Conservation (phyloP, 2,329 filamentous ascomycete genomes). For the Ophiostoma sp. region DNA sequence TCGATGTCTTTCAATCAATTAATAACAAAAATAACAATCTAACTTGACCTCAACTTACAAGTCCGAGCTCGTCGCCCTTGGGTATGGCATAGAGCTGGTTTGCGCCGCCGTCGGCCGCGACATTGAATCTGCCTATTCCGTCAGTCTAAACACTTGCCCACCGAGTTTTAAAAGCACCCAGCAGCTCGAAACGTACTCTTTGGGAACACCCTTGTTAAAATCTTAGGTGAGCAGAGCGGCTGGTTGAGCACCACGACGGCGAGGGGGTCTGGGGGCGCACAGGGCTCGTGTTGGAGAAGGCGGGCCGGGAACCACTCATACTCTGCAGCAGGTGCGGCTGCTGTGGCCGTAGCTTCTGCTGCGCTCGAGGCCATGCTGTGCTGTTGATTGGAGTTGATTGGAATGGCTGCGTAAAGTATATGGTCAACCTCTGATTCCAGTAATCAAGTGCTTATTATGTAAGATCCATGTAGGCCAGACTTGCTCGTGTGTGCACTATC, state of each 20-base stretch:
- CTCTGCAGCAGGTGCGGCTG: neutral
- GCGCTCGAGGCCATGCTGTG: constrained; percentile 18
- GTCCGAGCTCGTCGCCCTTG: constrained; percentile 28
- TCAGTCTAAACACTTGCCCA: neutral
- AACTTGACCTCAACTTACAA: constrained; percentile 35
- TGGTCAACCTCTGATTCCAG: neutral
- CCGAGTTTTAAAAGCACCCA: neutral
- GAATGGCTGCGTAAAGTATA: neutral
- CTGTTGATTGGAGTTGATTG: neutral
- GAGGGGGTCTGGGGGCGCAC: constrained; percentile 30
- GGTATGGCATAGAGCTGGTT: constrained; percentile 59
- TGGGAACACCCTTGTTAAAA: constrained; percentile 46
- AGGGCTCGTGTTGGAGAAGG: constrained; percentile 24
- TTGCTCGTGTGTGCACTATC: neutral
- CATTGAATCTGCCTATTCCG: constrained; percentile 32
- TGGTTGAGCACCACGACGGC: constrained; percentile 50
- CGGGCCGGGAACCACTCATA: constrained; percentile 30
- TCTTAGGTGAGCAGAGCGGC: constrained; percentile 41
- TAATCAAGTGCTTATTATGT: neutral
- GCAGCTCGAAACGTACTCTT: constrained; percentile 37
- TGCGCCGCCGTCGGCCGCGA: constrained; percentile 89
- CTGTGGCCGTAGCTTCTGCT: neutral
- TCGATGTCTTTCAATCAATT: neutral
- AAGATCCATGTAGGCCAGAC: neutral
- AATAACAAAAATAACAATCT: neutral